Conservation (phyloP, 306 rosid species). For the Trifolium pratense region DNA sequence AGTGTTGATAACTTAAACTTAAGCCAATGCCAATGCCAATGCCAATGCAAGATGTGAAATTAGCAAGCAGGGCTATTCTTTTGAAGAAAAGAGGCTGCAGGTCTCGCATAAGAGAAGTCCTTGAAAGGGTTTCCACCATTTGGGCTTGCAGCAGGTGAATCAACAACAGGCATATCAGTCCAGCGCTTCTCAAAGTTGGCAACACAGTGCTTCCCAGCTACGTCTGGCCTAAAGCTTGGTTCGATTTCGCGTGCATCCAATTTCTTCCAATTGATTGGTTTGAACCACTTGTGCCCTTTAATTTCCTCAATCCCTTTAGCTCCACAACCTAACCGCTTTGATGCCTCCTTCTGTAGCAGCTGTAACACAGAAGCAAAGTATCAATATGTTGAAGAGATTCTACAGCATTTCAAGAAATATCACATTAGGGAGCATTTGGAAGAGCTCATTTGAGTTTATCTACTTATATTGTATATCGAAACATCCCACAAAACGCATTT, state of each 20-base stretch:
- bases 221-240: conserved; percentile 90
- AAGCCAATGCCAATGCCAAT: conserved; percentile 5
- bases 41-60: conserved; percentile 15
- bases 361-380: conserved; percentile 43
- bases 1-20: conserved; percentile 22
- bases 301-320: conserved; percentile 71
- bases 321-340: conserved; percentile 79
- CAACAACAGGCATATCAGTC: conserved; percentile 92
- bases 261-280: conserved; percentile 82
- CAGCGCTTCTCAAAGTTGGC: conserved; percentile 95
- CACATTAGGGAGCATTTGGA: background rate
- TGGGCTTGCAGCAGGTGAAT: conserved; percentile 90
- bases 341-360: conserved; percentile 80
- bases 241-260: conserved; percentile 75
- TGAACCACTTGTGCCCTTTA: conserved; percentile 91
- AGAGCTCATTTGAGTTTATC: background rate
- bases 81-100: conserved; percentile 80
- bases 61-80: conserved; percentile 45
- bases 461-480: background rate
- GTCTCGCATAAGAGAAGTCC: conserved; percentile 81
- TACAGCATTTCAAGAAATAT: conserved; percentile 5
- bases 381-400: background rate
- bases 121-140: conserved; percentile 73
- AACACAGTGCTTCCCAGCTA: conserved; percentile 80
- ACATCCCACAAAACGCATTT: background rate